Evolutionary conservation across 768 basidiomycete genomes (phyloP), one percentile per base, ranked within the genome.

Genomic region (Amanita muscaria): DNA sequence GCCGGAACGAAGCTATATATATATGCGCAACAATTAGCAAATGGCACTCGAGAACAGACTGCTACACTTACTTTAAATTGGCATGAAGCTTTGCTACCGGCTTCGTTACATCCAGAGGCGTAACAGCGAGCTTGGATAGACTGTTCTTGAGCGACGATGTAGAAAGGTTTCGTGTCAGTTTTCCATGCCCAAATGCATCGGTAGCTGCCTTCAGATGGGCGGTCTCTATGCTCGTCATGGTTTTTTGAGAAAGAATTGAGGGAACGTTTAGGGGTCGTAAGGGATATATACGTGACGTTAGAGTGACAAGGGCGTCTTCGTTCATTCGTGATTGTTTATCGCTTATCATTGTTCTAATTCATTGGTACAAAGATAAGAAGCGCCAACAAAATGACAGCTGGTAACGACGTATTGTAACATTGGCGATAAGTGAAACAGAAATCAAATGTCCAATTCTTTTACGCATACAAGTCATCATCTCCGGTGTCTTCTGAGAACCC

Each of bases 401-500:
- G 36, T 19, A 39, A 23, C 22, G n/a, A n/a, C n/a, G n/a, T 47
- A 38, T 12, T 47, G 32, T 24, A 41, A 37, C 40, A 37, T 23
- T 14, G 32, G 14, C n/a, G 24, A 45, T 27, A 47, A 15, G 44
- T 25, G 35, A 23, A 44, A 41, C 35, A 14, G 43, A 49, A 31
- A 55, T 24, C 47, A 44, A 27, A 46, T 9, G 32, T 42, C 30
- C 48, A 37, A 25, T 43, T 34, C 24, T 35, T 30, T 60, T 59
- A 94, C 49, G 90, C 89, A 58, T 96, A 96, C 61, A 96, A 60
- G 60, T 94, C 92, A 51, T 96, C 92, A 56, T 94, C 92, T 46
- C 77, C 81, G 7, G 79, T 68, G 52, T 96, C 91, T 49, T 93
- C 89, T 27, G 80, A 73, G 68, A 91, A 91, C 18, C 80, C 84